Base-by-base conservation (phyloP, 2,329 filamentous ascomycete genomes). In the Elsinoe necatrix region DNA sequence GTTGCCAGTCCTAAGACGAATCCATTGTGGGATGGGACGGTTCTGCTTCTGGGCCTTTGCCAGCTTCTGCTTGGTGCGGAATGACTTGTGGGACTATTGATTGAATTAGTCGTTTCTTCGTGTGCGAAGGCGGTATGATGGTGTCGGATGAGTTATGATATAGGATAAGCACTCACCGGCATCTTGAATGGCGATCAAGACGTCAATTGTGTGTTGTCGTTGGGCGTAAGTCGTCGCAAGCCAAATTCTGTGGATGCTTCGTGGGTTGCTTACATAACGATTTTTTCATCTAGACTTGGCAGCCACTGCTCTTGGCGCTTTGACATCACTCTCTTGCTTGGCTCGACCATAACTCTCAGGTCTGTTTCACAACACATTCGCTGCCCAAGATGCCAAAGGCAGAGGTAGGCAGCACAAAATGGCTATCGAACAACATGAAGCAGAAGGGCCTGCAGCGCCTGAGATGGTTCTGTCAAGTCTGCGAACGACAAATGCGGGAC, bases 1-100 rank as follows among this genome's bases (percentile, higher is more conserved):
- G 86, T 98, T 98, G 79, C 85, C 87, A 72, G 93, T 97, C 77
- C 92, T 87, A 73, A 98, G 85, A 76, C 93, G 87, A 77, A 98
- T 97, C 93, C 93, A 98, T 84, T 98, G 93, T 67, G 93, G 93
- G 76, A 98, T 96, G 70, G 93, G 93, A 77, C 93, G 87, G 87
- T 98, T 98, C 84, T 97, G 92, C 86, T 95, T 97, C 84, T 97
- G 92, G 76, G 93, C 93, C 84, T 92, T 96, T 75, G 93, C 93
- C 82, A 98, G 90, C 93, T 98, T 98, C 80, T 95, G 87, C 91
- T 98, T 98, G 80, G 91, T 96, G 77, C 91, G 88, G 90, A 98
- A 98, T 76, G 91, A 89, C 87, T 98, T 98, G 83, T 98, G 90
- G 86, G 87, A 92, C 92, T 97, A 76, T 74, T 31, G 48, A 2